These are phyloP conservation scores for Encephalitozoon romaleae DNA, from an alignment of 371 early-diverging fungal species.

Conservation along the genomic window DNA sequence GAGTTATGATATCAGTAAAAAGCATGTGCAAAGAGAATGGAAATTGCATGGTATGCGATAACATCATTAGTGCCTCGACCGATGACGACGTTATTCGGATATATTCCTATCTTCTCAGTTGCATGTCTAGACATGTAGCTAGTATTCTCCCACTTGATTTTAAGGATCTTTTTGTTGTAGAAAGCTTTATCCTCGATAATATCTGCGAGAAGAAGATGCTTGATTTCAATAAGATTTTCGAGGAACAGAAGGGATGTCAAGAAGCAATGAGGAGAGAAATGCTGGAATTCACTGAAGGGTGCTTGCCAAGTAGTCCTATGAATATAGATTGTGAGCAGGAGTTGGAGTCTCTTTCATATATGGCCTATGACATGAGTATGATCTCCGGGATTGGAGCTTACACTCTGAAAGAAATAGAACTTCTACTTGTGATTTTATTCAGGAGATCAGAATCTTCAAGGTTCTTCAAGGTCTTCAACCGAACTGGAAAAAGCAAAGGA, in stretches of 20 bases:
- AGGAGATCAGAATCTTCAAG: constrained; percentile 42
- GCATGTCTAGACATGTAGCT: background rate
- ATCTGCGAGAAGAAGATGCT: constrained; percentile 11
- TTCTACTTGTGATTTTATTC: constrained; percentile 28
- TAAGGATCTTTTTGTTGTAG: background rate
- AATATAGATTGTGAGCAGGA: constrained; percentile 54
- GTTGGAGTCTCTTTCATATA: constrained; percentile 48
- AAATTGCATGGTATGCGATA: background rate
- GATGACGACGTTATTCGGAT: background rate
- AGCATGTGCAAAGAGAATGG: background rate
- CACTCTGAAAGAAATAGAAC: background rate
- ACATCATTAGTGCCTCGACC: background rate
- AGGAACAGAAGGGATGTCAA: background rate
- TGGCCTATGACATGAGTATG: constrained; percentile 17
- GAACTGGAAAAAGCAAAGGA: background rate
- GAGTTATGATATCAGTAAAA: background rate
- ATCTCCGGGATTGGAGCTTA: background rate
- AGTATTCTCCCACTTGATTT: background rate
- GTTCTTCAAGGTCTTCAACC: constrained; percentile 43
- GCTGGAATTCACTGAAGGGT: background rate
- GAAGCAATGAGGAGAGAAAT: background rate
- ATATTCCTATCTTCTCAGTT: background rate
- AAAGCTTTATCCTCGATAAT: background rate
- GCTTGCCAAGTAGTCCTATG: background rate
- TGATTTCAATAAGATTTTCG: background rate